These are phyloP conservation scores for Hymenoscyphus albidus DNA, from an alignment of 2,329 filamentous ascomycete genomes.

Conservation along the genomic window DNA sequence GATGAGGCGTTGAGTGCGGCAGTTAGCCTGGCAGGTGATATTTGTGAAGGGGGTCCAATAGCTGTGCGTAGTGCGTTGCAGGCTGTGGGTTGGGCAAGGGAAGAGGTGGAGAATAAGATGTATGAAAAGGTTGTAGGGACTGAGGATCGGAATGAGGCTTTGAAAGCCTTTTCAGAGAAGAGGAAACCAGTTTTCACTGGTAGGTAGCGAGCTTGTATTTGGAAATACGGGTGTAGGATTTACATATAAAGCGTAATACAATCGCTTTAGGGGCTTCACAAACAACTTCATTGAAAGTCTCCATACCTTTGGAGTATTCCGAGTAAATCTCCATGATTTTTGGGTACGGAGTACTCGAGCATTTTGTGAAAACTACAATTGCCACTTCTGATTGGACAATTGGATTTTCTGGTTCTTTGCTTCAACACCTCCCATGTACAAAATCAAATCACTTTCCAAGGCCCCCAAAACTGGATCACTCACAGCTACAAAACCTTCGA, in stretches of 20 bases:
- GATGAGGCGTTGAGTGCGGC: constrained; percentile 70
- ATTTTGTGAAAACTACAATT: too few species aligned
- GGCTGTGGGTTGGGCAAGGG: constrained; percentile 69
- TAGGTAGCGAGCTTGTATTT: constrained; percentile 13
- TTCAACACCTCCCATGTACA: too few species aligned
- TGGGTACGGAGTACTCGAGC: too few species aligned
- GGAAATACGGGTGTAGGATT: neutral
- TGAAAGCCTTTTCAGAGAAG: constrained; percentile 79
- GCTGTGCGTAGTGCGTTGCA: constrained; percentile 75
- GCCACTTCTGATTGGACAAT: too few species aligned
- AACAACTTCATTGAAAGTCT: neutral
- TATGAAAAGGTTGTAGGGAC: constrained; percentile 81
- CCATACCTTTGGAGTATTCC: neutral
- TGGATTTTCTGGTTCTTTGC: too few species aligned
- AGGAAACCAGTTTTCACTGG: constrained; percentile 66
- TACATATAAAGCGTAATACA: neutral
- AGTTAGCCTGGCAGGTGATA: constrained; percentile 73
- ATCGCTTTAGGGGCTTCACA: too few species aligned
- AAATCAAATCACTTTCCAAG: too few species aligned
- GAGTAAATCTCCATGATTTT: too few species aligned
- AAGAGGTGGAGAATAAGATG: constrained; percentile 80
- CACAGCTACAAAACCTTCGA: too few species aligned
- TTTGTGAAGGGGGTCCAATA: constrained; percentile 85
- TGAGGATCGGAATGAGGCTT: constrained; percentile 82
- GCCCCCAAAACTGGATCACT: too few species aligned